These are phyloP conservation scores for Boletus edulis DNA, from an alignment of 768 basidiomycete species.

Conservation along the genomic window DNA sequence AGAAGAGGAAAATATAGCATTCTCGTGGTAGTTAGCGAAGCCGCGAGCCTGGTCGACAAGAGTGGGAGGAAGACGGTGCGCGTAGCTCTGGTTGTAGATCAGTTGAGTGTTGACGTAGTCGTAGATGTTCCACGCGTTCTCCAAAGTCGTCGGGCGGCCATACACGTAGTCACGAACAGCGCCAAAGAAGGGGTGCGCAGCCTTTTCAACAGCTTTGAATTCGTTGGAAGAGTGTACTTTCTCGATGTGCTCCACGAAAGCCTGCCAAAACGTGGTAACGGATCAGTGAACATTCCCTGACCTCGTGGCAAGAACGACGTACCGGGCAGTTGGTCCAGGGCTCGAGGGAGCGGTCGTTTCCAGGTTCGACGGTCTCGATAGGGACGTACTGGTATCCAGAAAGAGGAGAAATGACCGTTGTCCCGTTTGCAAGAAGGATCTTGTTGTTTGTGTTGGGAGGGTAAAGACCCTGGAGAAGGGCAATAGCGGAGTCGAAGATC, in stretches of 20 bases:
- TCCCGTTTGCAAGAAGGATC: constrained; percentile 76
- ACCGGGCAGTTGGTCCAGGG: constrained; percentile 70
- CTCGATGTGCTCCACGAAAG: constrained; percentile 63
- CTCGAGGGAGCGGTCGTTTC: constrained; percentile 79
- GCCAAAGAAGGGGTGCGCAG: constrained; percentile 64
- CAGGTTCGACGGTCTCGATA: constrained; percentile 84
- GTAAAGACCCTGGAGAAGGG: constrained; percentile 82
- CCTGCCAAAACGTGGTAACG: constrained; percentile 33
- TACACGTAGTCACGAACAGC: constrained; percentile 68
- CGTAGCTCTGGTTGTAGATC: constrained; percentile 80
- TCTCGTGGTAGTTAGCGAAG: constrained; percentile 79
- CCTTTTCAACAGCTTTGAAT: constrained; percentile 60
- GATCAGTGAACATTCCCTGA: constrained; percentile 9
- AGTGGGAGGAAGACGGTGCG: constrained; percentile 76
- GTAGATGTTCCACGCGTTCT: constrained; percentile 77
- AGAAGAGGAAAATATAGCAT: constrained; percentile 64
- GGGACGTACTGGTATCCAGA: constrained; percentile 87
- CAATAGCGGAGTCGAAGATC: constrained; percentile 84
- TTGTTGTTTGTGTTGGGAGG: constrained; percentile 74
- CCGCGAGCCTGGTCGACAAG: constrained; percentile 71
- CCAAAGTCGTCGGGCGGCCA: constrained; percentile 61
- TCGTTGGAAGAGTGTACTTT: constrained; percentile 58
- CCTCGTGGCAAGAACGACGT: constrained; percentile 14
- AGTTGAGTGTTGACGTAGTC: constrained; percentile 77
- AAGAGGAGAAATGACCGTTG: constrained; percentile 67